phyloP scores from a whole-genome alignment of 2,329 filamentous ascomycete genomes.

The Colletotrichum spinosum region DNA sequence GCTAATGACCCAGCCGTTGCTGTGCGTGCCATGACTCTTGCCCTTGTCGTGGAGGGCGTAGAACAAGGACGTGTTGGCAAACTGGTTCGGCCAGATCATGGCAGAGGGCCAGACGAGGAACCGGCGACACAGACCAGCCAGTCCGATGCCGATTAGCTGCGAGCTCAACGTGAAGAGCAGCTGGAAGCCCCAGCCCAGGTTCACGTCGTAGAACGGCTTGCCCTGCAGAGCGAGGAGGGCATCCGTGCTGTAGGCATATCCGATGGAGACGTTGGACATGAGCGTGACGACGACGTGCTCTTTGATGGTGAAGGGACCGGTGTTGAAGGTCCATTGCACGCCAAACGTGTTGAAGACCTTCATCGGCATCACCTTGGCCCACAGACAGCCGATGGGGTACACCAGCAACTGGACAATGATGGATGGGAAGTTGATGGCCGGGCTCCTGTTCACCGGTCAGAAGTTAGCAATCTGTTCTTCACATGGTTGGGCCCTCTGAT shows the following conservation, averaged over 20 bases:
- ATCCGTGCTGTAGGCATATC: constrained; percentile 56
- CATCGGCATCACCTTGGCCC: constrained; percentile 55
- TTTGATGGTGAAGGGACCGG: constrained; percentile 58
- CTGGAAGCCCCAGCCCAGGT: constrained; percentile 67
- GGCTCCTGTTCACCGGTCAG: constrained; percentile 42
- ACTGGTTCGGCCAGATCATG: constrained; percentile 70
- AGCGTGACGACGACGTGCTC: constrained; percentile 61
- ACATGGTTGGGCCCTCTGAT: neutral
- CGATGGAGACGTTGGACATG: constrained; percentile 63
- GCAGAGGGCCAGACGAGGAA: constrained; percentile 70
- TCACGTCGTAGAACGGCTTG: constrained; percentile 57
- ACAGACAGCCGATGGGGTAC: constrained; percentile 57
- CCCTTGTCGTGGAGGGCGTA: constrained; percentile 56
- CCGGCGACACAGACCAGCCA: constrained; percentile 67
- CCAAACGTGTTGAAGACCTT: constrained; percentile 56
- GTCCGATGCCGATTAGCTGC: constrained; percentile 69
- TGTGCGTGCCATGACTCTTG: constrained; percentile 52
- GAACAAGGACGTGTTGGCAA: constrained; percentile 61
- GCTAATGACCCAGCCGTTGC: constrained; percentile 57
- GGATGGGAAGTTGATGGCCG: constrained; percentile 46
- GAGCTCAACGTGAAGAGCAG: constrained; percentile 68
- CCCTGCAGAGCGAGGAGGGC: constrained; percentile 53
- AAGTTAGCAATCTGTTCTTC: too few relatives aligned
- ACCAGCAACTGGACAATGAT: constrained; percentile 53
- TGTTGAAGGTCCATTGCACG: constrained; percentile 46